These are phyloP conservation scores for Casuarina cunninghamiana DNA, from an alignment of 306 rosid species.

Conservation along the genomic window DNA sequence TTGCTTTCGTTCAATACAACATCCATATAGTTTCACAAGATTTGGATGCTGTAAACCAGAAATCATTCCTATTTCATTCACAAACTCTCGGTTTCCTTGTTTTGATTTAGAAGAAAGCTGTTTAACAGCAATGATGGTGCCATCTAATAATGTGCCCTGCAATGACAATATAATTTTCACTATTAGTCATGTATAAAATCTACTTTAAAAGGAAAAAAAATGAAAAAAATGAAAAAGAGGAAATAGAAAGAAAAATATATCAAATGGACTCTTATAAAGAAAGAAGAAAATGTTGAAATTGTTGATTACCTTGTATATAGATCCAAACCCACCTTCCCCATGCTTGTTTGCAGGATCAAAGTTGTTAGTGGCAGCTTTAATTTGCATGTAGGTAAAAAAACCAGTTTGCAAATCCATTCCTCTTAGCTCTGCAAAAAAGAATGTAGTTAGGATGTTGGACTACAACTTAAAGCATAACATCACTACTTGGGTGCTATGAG, in stretches of 20 bases:
- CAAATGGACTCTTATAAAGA: neutral
- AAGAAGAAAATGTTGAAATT: neutral
- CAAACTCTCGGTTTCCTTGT: constrained; percentile 30
- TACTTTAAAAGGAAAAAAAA: too few species aligned
- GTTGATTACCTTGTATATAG: constrained; percentile 61
- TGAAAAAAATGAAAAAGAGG: neutral
- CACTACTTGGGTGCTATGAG: constrained; percentile 3
- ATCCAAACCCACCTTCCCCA: constrained; percentile 86
- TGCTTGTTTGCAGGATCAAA: constrained; percentile 52
- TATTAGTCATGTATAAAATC: neutral
- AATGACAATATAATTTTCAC: constrained; percentile 12
- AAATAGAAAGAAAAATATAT: too few species aligned
- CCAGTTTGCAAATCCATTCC: constrained; percentile 28
- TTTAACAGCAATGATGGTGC: constrained; percentile 23
- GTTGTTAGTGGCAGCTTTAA: constrained; percentile 54
- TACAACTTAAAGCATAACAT: neutral
- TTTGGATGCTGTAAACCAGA: constrained; percentile 30
- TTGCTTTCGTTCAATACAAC: constrained; percentile 29
- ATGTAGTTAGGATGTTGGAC: neutral
- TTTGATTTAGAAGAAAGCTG: constrained; percentile 32
- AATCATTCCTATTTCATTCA: constrained; percentile 33
- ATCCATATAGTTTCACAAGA: constrained; percentile 26
- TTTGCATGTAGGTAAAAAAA: constrained; percentile 24
- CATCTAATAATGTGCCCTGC: constrained; percentile 24
- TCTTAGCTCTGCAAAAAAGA: constrained; percentile 9